Evolutionary conservation across 345 rosid species (phyloP), one percentile per base, ranked within the genome.

Genomic region (Brassica nigra): DNA sequence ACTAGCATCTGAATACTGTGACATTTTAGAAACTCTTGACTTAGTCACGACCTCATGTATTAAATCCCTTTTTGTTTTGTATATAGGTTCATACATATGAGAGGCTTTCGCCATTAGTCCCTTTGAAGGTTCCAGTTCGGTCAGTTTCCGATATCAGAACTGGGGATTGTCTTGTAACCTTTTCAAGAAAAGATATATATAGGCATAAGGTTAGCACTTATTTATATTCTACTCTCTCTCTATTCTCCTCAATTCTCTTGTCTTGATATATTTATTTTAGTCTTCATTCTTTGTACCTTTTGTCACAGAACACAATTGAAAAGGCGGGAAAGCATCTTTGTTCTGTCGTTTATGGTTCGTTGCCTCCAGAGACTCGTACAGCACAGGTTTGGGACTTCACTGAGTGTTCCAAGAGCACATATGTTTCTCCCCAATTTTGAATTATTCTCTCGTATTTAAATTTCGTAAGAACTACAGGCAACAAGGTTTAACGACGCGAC

Each of bases 281-380:
- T 23, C 31, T 54, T 54, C 3, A 54, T 27, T 20, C 11, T 71
- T 11, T 42, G 49, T 47, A 0, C 47, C 14, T 47, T 34, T 42
- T 47, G n/a, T 1, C 5, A 20, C 77, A 94, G 97, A 90, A 84
- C 88, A 66, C 27, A 71, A 88, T 94, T 81, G 92, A 94, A 83
- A 78, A 30, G 30, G 75, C 68, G 14, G 94, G 92, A 58, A 90
- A 86, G 74, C 95, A 87, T 87, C 94, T 87, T 61, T 95, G 99
- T 80, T 92, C 99, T 78, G 91, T 95, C 66, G 99, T 95, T 73
- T 95, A 95, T 76, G 97, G 97, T 70, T 95, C 97, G 58, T 79
- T 95, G 82, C 97, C 97, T 76, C 92, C 95, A 18, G 94, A 90
- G 85, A 94, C 97, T 80, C 93, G 95, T 79, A 92, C 97, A 68